A percentile compares a stretch with the other conserved stretches of the same genome.
Conservation (phyloP, 345 rosid genomes). For the Acer campestre region DNA sequence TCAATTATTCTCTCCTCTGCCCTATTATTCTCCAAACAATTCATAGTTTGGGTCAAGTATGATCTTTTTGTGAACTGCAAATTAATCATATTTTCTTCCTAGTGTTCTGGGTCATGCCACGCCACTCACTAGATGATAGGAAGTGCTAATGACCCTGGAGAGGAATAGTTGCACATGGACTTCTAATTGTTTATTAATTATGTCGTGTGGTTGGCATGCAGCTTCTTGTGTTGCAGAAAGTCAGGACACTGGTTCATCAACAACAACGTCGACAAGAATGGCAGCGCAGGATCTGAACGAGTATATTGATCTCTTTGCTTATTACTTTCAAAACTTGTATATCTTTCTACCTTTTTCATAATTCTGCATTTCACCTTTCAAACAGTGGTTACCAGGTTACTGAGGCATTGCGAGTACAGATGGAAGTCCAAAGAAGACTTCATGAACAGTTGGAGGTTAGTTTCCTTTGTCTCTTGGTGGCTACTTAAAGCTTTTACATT, state of each 20-base stretch:
- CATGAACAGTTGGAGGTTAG: constrained; percentile 96
- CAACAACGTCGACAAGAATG: constrained; percentile 64
- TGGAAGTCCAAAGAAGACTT: constrained; percentile 96
- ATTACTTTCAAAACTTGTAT: constrained; percentile 10
- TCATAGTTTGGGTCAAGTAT: neutral
- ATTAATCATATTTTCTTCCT: neutral
- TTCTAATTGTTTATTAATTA: constrained; percentile 10
- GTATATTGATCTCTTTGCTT: constrained; percentile 45
- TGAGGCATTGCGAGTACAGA: constrained; percentile 91
- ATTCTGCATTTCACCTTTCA: constrained; percentile 29
- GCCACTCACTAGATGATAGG: neutral
- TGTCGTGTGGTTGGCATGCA: constrained; percentile 30
- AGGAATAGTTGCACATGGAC: constrained; percentile 12
- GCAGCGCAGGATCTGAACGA: constrained; percentile 72
- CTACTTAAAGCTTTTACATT: neutral
- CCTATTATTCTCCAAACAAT: neutral
- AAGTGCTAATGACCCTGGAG: neutral
- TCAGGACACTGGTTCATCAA: constrained; percentile 79
- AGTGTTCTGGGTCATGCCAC: neutral
- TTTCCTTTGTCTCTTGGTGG: constrained; percentile 13
- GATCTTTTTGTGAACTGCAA: neutral
- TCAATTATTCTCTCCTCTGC: neutral
- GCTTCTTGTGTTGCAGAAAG: constrained; percentile 82
- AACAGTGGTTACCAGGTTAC: constrained; percentile 82
- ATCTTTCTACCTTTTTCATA: neutral